These are phyloP conservation scores for Curvularia sp. DNA, from an alignment of 2,329 filamentous ascomycete species.

Conservation along the genomic window DNA sequence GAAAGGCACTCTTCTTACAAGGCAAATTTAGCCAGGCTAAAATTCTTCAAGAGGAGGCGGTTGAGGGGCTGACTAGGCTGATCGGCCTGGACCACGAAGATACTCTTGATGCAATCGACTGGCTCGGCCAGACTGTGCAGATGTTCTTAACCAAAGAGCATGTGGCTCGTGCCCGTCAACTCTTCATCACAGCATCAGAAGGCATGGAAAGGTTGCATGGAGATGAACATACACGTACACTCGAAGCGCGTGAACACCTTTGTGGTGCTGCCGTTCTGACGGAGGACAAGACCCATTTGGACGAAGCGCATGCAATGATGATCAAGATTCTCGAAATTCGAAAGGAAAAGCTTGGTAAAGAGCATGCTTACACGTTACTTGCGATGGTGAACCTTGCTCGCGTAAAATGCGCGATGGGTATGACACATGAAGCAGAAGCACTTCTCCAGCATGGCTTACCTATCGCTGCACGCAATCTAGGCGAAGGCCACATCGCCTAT, in stretches of 20 bases:
- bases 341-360: conserved; percentile 31
- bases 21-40: conserved; percentile 28
- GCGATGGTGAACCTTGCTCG: conserved; percentile 29
- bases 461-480: conserved; percentile 29
- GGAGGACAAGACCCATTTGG: conserved; percentile 1
- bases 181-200: conserved; percentile 14
- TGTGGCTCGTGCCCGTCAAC: conserved; percentile 8
- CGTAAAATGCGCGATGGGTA: conserved; percentile 26
- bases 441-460: conserved; percentile 19
- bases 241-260: conserved; percentile 15
- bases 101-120: conserved; percentile 33
- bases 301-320: conserved; percentile 11
- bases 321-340: conserved; percentile 21
- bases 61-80: conserved; percentile 16
- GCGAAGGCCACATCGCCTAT: conserved; percentile 24
- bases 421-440: conserved; percentile 27
- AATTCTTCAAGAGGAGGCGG: conserved; percentile 15
- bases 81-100: conserved; percentile 24
- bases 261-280: background rate
- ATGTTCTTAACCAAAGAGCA: conserved; percentile 6
- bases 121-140: conserved; percentile 21
- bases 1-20: conserved; percentile 22
- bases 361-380: conserved; percentile 36
- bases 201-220: conserved; percentile 15
- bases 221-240: conserved; percentile 14